phyloP scores from a whole-genome alignment of 176 grass and related monocot species.

The Rhynchospora breviuscula region DNA sequence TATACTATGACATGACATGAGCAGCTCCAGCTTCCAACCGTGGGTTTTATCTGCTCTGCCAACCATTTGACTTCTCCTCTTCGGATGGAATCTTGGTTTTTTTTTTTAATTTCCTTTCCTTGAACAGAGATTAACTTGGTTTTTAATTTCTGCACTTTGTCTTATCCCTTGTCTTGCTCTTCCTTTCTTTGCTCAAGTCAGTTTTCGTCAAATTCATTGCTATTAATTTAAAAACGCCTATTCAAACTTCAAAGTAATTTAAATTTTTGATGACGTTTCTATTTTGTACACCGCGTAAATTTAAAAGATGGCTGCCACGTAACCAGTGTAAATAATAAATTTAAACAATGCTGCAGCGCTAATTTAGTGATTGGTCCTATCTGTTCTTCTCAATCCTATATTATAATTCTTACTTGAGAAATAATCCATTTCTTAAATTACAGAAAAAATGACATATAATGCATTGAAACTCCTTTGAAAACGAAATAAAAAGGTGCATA shows the following conservation, averaged over 20 bases:
- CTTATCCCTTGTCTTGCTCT: constrained; percentile 18
- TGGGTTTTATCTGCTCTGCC: constrained; percentile 22
- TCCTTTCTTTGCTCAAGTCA: background rate
- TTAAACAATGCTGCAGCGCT: too few relatives aligned
- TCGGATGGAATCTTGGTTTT: constrained; percentile 9
- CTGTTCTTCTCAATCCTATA: too few relatives aligned
- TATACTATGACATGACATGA: constrained; percentile 1
- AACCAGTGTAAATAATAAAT: too few relatives aligned
- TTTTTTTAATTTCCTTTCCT: constrained; percentile 1
- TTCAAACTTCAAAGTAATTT: constrained; percentile 1
- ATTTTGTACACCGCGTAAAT: background rate
- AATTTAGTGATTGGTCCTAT: too few relatives aligned
- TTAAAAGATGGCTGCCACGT: background rate
- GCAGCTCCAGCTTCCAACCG: background rate
- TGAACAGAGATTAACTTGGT: background rate
- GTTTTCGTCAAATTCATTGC: background rate
- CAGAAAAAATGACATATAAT: background rate
- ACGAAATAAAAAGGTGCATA: background rate
- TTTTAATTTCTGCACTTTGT: constrained; percentile 18
- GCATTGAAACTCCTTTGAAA: background rate
- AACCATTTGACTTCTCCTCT: constrained; percentile 19
- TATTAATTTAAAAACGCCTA: background rate
- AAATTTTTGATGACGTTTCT: background rate
- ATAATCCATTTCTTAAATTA: too few relatives aligned
- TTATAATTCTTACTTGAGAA: too few relatives aligned